A percentile compares a stretch with the other conserved stretches of the same genome.
These are phyloP conservation scores for Fomitopsis pinicola DNA, from an alignment of 1,284 basidiomycete genomes.

Conservation along the genomic window DNA sequence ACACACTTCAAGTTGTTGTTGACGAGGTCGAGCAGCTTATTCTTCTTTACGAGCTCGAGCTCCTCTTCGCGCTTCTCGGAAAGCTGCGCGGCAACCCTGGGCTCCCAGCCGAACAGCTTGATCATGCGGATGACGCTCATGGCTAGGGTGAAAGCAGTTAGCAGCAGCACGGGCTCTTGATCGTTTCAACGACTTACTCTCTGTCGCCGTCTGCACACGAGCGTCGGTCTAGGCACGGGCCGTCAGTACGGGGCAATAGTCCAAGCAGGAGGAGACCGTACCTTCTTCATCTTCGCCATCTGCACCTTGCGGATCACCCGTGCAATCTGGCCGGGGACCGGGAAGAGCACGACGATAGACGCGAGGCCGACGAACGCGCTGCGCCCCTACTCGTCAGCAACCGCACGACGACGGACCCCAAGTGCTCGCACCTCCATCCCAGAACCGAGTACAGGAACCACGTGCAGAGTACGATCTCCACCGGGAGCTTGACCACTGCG, in stretches of 20 bases:
- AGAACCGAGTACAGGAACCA: conserved; percentile 38
- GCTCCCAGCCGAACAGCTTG: background rate
- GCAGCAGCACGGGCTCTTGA: background rate
- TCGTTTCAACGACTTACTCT: conserved; percentile 24
- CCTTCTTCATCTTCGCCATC: conserved; percentile 29
- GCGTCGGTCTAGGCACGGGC: conserved; percentile 37
- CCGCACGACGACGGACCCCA: conserved; percentile 17
- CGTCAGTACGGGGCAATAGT: conserved; percentile 12
- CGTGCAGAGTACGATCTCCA: conserved; percentile 28
- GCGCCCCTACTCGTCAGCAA: conserved; percentile 11
- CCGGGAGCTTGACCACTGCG: conserved; percentile 28
- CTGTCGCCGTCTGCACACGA: conserved; percentile 45
- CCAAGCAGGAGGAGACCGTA: conserved; percentile 9
- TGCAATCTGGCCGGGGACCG: conserved; percentile 40
- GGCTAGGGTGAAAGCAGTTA: conserved; percentile 25
- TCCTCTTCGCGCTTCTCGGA: background rate
- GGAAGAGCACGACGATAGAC: conserved; percentile 46
- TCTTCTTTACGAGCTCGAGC: conserved; percentile 36
- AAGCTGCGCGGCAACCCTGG: background rate
- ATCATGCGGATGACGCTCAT: conserved; percentile 2
- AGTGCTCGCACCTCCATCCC: conserved; percentile 37
- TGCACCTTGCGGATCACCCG: conserved; percentile 28
- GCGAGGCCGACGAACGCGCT: conserved; percentile 48
- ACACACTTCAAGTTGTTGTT: conserved; percentile 12
- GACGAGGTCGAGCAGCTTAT: conserved; percentile 8